A percentile compares a stretch with the other conserved stretches of the same genome.
These are phyloP conservation scores for Calonectria crousiana DNA, from an alignment of 2,329 filamentous ascomycete species.

Conservation along the genomic window DNA sequence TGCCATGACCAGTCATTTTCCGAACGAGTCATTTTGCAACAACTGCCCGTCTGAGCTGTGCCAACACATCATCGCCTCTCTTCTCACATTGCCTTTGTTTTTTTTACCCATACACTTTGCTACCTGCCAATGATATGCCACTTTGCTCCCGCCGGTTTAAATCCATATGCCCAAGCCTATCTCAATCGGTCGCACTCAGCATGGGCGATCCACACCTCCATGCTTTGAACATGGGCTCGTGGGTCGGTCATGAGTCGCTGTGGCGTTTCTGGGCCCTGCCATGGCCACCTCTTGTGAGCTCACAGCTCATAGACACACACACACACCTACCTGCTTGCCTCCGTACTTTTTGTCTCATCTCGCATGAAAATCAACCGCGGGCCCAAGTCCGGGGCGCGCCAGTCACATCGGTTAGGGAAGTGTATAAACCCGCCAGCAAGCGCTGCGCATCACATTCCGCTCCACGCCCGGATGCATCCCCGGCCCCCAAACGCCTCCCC, in stretches of 20 bases:
- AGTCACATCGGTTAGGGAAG: background rate
- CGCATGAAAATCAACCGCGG: background rate
- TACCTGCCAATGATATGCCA: background rate
- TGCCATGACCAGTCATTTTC: background rate
- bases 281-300: background rate
- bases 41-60: background rate
- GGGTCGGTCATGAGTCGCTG: background rate
- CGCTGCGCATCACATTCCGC: background rate
- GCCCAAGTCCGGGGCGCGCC: background rate
- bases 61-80: background rate
- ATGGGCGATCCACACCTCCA: background rate
- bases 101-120: background rate
- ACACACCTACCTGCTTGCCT: background rate
- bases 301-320: background rate
- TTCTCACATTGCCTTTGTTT: background rate
- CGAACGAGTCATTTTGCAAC: background rate
- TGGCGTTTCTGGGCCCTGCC: background rate
- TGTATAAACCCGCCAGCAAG: background rate
- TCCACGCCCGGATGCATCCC: background rate
- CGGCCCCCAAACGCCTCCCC: conserved; percentile 4
- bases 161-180: background rate
- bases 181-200: background rate
- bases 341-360: background rate
- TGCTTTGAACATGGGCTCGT: background rate
- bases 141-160: background rate